These are phyloP conservation scores for Mallotus repandus DNA, from an alignment of 441 rosid genomes.

Conservation along the genomic window DNA sequence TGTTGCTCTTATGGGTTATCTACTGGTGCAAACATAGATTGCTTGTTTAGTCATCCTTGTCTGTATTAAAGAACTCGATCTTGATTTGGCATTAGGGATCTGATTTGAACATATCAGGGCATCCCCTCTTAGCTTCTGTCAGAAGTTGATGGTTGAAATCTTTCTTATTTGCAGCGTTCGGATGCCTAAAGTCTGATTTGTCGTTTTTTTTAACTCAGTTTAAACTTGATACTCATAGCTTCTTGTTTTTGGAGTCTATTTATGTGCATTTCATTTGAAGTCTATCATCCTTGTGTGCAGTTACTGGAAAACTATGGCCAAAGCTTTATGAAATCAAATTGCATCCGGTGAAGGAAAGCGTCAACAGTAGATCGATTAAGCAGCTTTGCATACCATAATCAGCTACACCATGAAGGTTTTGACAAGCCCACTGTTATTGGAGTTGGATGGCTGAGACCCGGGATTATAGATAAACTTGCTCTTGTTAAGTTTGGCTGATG, in stretches of 20 bases:
- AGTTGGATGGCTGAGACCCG: background rate
- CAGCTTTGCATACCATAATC: slow-evolving; percentile 49
- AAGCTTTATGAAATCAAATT: slow-evolving; percentile 79
- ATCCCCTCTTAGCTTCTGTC: background rate
- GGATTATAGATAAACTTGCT: background rate
- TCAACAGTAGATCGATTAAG: slow-evolving; percentile 30
- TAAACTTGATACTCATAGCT: background rate
- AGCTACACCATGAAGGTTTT: background rate
- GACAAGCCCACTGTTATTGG: background rate
- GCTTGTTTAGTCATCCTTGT: background rate
- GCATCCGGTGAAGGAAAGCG: slow-evolving; percentile 36
- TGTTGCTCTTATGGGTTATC: background rate
- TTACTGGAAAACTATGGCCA: slow-evolving; percentile 92
- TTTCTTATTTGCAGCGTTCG: background rate
- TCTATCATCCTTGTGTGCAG: slow-evolving; percentile 36
- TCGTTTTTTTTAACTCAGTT: background rate
- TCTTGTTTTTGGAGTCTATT: background rate
- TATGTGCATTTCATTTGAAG: background rate
- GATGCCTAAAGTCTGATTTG: background rate
- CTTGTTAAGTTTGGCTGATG: too few species aligned
- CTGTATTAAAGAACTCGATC: background rate
- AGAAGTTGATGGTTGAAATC: background rate
- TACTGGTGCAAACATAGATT: background rate
- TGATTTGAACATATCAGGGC: background rate
- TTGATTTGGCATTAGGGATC: background rate